Evolutionary conservation across 768 basidiomycete genomes (phyloP), one percentile per base, ranked within the genome.

Genomic region (Filobasidium floriforme): DNA sequence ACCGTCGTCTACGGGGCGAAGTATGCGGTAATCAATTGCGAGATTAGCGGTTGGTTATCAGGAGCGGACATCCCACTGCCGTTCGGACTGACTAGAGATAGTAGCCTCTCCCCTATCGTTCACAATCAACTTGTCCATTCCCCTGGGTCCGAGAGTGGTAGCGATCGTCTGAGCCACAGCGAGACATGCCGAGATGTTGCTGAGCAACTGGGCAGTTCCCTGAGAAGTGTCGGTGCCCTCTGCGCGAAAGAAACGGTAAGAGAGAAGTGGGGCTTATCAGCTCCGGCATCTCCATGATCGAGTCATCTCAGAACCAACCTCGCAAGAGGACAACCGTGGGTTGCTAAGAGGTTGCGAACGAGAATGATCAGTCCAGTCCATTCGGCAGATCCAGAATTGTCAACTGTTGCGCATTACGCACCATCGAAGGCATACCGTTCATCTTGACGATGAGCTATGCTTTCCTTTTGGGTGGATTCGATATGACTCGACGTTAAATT

Each of bases 101-200:
- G 96, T 94, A 10, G 96, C 92, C 68, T 93, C 89, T 60, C 96
- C 94, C 65, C 92, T 86, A 66, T 90, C 88, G 68, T 88, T 88
- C 1, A 97, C 94, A 71, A 96, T 96, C 64, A 98, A 83, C 78
- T 97, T 98, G 80, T 99, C 96, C 96, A 99, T 98, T 69, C 96
- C 96, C 67, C 96, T 83, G 9, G 96, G 96, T 15, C 96, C 96
- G n/a, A 99, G 86, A 40, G 96, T 98, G 64, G 85, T 92, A 24
- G 96, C 84, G 62, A 99, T 85, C 1, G 91, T 97, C 76, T 91
- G 86, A 57, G 93, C 81, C 71, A 99, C 88, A 19, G 93, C 92
- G 65, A 93, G 86, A 82, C 94, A 97, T 78, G 94, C 93, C 3
- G 90, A 87, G 77, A 97, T 99, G 80, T 97, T 98, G 62, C 90